Conservation (phyloP, 2,329 filamentous ascomycete species). For the Pyrenophora teres region DNA sequence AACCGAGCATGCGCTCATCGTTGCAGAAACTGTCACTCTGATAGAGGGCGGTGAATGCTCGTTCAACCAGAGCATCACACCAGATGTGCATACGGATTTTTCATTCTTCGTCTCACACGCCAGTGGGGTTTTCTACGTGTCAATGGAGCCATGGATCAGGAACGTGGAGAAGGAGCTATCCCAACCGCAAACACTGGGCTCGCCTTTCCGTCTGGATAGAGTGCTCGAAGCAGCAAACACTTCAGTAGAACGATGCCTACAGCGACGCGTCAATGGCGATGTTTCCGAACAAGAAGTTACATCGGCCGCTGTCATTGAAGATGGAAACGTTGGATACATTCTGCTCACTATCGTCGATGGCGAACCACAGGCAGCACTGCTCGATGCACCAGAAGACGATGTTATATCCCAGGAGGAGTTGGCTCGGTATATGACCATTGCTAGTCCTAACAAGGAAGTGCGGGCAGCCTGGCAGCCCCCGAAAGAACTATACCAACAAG, state of each 20-base stretch:
- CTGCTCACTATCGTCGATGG: constrained; percentile 57
- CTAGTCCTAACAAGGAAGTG: constrained; percentile 52
- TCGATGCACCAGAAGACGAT: constrained; percentile 54
- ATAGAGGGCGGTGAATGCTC: constrained; percentile 30
- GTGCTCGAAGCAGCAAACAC: constrained; percentile 59
- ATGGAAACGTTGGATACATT: constrained; percentile 63
- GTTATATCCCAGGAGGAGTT: constrained; percentile 36
- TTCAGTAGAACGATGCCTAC: constrained; percentile 55
- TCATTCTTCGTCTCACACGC: constrained; percentile 63
- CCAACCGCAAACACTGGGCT: constrained; percentile 56
- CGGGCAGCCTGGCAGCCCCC: constrained; percentile 69
- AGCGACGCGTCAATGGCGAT: constrained; percentile 30
- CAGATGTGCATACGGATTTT: constrained; percentile 61
- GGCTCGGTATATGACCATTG: constrained; percentile 27
- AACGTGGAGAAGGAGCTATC: constrained; percentile 62
- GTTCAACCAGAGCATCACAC: constrained; percentile 60
- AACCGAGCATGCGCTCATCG: constrained; percentile 35
- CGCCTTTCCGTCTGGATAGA: constrained; percentile 61
- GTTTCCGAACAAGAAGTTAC: constrained; percentile 45
- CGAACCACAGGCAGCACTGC: constrained; percentile 56
- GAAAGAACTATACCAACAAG: constrained; percentile 62
- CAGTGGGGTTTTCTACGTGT: constrained; percentile 60
- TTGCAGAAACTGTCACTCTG: constrained; percentile 51
- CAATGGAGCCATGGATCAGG: constrained; percentile 61
- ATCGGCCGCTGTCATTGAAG: constrained; percentile 58